A percentile compares a stretch with the other conserved stretches of the same genome.
These are phyloP conservation scores for Fragaria vesca DNA, from an alignment of 306 rosid genomes.

Conservation along the genomic window DNA sequence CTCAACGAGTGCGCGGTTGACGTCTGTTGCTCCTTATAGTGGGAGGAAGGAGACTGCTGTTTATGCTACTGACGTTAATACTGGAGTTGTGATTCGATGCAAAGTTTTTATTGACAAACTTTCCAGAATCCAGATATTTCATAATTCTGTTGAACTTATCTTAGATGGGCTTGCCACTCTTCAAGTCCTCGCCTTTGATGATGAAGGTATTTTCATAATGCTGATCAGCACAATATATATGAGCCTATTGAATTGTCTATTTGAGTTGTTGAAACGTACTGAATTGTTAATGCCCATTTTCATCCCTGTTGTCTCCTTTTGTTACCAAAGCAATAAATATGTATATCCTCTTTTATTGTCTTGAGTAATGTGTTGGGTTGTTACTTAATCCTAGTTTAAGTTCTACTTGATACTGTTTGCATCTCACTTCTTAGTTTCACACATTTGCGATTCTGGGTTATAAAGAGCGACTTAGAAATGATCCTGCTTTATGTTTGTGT, in stretches of 20 bases:
- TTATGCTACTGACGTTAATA: slow-evolving; percentile 72
- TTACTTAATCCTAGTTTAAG: neutral
- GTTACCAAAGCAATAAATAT: neutral
- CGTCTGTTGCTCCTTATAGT: slow-evolving; percentile 72
- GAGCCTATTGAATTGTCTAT: neutral
- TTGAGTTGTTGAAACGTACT: neutral
- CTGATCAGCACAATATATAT: neutral
- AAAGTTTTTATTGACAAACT: slow-evolving; percentile 88
- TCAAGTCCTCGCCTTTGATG: slow-evolving; percentile 80
- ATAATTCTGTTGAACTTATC: slow-evolving; percentile 83
- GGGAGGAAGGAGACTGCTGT: slow-evolving; percentile 97
- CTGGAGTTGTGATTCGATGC: slow-evolving; percentile 78
- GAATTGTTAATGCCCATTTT: neutral
- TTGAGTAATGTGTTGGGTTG: neutral
- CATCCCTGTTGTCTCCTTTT: neutral
- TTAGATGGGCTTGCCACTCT: slow-evolving; percentile 94
- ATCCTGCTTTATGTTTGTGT: neutral
- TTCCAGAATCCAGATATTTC: slow-evolving; percentile 86
- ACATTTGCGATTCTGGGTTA: neutral
- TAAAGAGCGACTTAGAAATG: neutral
- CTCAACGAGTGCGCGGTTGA: slow-evolving; percentile 85
- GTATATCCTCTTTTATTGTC: neutral
- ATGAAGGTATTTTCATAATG: slow-evolving; percentile 54
- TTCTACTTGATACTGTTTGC: neutral
- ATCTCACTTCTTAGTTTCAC: neutral